Percentiles rank a stretch among this genome's conserved stretches.
Conservation (phyloP, 2,329 filamentous ascomycete species). For the Chrysoporthe puriensis region DNA sequence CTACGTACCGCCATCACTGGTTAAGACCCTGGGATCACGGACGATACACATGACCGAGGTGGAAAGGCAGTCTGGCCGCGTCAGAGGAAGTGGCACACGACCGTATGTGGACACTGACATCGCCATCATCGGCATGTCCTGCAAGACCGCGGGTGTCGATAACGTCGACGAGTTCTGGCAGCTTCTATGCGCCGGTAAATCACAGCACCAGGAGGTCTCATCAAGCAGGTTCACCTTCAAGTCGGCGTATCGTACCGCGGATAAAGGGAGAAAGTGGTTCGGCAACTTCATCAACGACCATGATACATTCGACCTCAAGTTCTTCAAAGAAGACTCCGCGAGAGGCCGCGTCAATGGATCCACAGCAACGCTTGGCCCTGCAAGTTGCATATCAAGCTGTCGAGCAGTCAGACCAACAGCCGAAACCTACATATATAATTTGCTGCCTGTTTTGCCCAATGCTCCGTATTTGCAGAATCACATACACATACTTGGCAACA, state of each 20-base stretch:
- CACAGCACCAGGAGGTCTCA: slow-evolving; percentile 20
- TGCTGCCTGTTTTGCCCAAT: too few species aligned
- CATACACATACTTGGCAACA: too few species aligned
- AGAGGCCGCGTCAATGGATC: slow-evolving; percentile 43
- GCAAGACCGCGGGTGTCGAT: slow-evolving; percentile 39
- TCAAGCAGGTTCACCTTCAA: neutral
- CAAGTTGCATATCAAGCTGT: slow-evolving; percentile 47
- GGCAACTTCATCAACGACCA: slow-evolving; percentile 34
- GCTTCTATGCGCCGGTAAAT: slow-evolving; percentile 23
- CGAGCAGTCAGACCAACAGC: slow-evolving; percentile 29
- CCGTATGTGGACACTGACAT: slow-evolving; percentile 30
- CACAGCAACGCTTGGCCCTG: slow-evolving; percentile 43
- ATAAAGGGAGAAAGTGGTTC: slow-evolving; percentile 20
- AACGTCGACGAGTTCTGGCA: slow-evolving; percentile 31
- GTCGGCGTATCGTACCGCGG: neutral
- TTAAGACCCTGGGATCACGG: slow-evolving; percentile 33
- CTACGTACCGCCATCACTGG: too few species aligned
- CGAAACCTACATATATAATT: too few species aligned
- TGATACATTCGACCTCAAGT: slow-evolving; percentile 43
- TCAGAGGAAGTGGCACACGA: neutral
- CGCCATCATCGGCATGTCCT: slow-evolving; percentile 43
- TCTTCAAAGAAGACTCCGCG: slow-evolving; percentile 44
- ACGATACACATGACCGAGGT: too few species aligned
- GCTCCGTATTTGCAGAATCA: too few species aligned
- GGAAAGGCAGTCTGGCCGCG: too few species aligned